Conservation (phyloP, 176 grass and related monocot genomes). For the Cenchrus americanus region DNA sequence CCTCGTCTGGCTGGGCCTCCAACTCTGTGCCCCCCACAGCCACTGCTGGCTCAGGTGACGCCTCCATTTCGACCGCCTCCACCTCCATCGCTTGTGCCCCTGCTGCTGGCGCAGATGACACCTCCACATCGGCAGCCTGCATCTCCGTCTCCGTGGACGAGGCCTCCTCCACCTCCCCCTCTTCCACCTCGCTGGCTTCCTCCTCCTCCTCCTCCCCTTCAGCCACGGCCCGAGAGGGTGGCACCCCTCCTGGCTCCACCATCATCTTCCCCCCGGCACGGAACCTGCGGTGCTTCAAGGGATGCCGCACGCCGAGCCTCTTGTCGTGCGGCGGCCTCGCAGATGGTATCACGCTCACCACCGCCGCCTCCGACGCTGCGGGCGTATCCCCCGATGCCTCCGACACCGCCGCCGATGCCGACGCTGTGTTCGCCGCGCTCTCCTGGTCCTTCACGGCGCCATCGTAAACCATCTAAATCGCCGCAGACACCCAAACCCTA, state of each 20-base stretch:
- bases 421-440: conserved; percentile 28
- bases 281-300: conserved; percentile 64
- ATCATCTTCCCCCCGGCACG: conserved; percentile 58
- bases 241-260: conserved; percentile 53
- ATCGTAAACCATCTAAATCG: conserved; percentile 81
- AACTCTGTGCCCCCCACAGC: conserved; percentile 6
- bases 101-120: conserved; percentile 19
- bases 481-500: conserved; percentile 35
- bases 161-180: conserved; percentile 26
- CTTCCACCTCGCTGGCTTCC: conserved; percentile 39
- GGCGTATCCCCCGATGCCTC: conserved; percentile 30
- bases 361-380: not conserved
- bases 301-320: conserved; percentile 65
- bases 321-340: conserved; percentile 47
- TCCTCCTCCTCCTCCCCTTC: not conserved
- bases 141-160: conserved; percentile 19
- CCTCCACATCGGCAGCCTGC: conserved; percentile 4
- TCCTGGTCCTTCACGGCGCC: conserved; percentile 69
- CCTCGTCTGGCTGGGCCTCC: not conserved
- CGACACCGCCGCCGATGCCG: conserved; percentile 26
- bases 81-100: conserved; percentile 15
- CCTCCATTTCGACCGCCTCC: conserved; percentile 26
- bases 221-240: not conserved
- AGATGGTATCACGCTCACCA: not conserved
- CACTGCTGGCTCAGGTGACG: conserved; percentile 21